phyloP scores from a whole-genome alignment of 2,329 filamentous ascomycete genomes.

The Ceratocystiopsis sp. region DNA sequence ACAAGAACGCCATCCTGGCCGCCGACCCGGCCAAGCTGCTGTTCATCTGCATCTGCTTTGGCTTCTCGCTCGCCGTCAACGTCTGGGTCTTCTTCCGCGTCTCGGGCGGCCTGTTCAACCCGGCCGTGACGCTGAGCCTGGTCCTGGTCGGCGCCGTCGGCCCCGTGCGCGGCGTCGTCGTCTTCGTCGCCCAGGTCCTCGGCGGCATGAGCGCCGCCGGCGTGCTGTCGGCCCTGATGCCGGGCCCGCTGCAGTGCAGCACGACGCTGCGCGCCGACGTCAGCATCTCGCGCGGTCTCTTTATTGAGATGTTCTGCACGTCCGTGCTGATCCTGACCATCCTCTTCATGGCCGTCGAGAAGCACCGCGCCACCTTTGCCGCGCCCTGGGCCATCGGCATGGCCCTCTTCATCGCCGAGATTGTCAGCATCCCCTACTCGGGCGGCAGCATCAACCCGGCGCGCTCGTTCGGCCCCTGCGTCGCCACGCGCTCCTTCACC shows the following conservation, averaged over 20 bases:
- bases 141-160: constrained; percentile 39
- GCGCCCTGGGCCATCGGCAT: constrained; percentile 58
- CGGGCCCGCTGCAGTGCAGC: constrained; percentile 32
- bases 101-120: constrained; percentile 34
- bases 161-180: constrained; percentile 30
- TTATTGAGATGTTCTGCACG: constrained; percentile 51
- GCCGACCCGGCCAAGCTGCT: constrained; percentile 21
- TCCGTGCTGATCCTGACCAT: constrained; percentile 46
- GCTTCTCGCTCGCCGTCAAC: constrained; percentile 31
- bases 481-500: constrained; percentile 22
- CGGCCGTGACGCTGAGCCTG: constrained; percentile 37
- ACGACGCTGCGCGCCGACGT: constrained; percentile 37
- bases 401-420: constrained; percentile 44
- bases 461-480: constrained; percentile 31
- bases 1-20: constrained; percentile 5
- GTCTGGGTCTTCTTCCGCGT: constrained; percentile 41
- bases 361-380: constrained; percentile 54
- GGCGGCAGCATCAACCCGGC: constrained; percentile 33
- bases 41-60: constrained; percentile 33
- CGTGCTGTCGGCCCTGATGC: constrained; percentile 39
- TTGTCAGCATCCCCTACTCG: constrained; percentile 27
- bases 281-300: constrained; percentile 39
- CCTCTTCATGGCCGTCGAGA: constrained; percentile 55
- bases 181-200: constrained; percentile 39
- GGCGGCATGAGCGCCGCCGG: constrained; percentile 42